A percentile compares a stretch with the other conserved stretches of the same genome.
phyloP scores from a whole-genome alignment of 768 basidiomycete species.

The Termitomyces sp. region DNA sequence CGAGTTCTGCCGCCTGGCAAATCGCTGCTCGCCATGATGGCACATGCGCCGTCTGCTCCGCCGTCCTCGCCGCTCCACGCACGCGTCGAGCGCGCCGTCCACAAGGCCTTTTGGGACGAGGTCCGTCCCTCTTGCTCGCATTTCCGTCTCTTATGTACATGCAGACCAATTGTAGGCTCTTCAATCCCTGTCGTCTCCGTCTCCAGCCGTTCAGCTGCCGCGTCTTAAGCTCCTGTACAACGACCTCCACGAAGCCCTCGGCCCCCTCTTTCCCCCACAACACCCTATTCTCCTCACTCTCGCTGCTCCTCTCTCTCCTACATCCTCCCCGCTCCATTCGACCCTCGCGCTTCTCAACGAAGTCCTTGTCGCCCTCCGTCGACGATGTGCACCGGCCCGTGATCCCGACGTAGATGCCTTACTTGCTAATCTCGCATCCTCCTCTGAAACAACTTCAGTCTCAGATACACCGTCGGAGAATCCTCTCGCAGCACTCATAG shows the following conservation, averaged over 20 bases:
- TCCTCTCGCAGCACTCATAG: constrained; percentile 41
- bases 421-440: constrained; percentile 19
- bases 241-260: constrained; percentile 46
- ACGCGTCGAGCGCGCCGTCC: constrained; percentile 48
- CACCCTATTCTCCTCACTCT: constrained; percentile 48
- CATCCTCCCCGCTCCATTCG: constrained; percentile 61
- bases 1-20: constrained; percentile 67
- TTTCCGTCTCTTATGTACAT: neutral
- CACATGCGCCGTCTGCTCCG: constrained; percentile 7
- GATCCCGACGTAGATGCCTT: constrained; percentile 49
- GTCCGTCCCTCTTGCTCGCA: constrained; percentile 28
- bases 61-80: constrained; percentile 21
- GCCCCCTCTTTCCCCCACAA: constrained; percentile 51
- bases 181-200: constrained; percentile 48
- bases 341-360: constrained; percentile 50
- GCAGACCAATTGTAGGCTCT: constrained; percentile 36
- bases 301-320: constrained; percentile 58
- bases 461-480: neutral
- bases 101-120: constrained; percentile 73
- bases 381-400: constrained; percentile 64
- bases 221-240: constrained; percentile 52
- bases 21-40: constrained; percentile 61
- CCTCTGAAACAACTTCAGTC: neutral
- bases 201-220: constrained; percentile 52
- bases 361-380: constrained; percentile 41